Conservation (phyloP, 108 stramenopile species). For the Cyclostephanos tholiformis region DNA sequence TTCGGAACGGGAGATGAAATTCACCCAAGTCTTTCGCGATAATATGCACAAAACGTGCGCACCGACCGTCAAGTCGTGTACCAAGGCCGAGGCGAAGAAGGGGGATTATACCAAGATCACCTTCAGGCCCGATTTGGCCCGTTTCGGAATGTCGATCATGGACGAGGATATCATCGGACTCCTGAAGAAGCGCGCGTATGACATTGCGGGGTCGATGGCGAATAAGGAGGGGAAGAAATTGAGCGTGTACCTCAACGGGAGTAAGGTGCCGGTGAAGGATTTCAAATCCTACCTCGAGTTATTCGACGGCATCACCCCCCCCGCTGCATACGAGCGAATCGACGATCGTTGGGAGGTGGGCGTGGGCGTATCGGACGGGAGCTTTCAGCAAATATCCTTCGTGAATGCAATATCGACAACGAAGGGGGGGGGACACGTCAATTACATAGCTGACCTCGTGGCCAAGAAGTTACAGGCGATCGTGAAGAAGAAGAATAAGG, state of each 20-base stretch:
- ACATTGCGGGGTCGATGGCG: conserved; percentile 96
- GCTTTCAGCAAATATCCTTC: conserved; percentile 94
- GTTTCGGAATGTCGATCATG: conserved; percentile 92
- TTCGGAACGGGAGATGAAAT: conserved; percentile 67
- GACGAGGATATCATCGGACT: conserved; percentile 92
- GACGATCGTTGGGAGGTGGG: conserved; percentile 96
- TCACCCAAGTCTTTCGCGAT: conserved; percentile 84
- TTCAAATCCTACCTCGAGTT: conserved; percentile 94
- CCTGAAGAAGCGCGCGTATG: conserved; percentile 95
- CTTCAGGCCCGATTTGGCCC: conserved; percentile 91
- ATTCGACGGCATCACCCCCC: conserved; percentile 85
- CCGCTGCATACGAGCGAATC: conserved; percentile 83
- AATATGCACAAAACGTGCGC: conserved; percentile 89
- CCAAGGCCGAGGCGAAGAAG: conserved; percentile 68
- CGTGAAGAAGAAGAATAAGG: conserved; percentile 96
- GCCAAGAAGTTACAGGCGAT: conserved; percentile 54
- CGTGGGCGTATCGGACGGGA: conserved; percentile 87
- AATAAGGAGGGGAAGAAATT: conserved; percentile 84
- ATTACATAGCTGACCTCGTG: conserved; percentile 90
- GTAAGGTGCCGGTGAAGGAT: conserved; percentile 83
- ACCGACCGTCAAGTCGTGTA: conserved; percentile 71
- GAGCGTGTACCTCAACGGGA: conserved; percentile 91
- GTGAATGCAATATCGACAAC: conserved; percentile 97
- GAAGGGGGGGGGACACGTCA: conserved; percentile 96
- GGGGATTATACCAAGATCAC: conserved; percentile 97